Conservation (phyloP, 176 grass and related monocot species). For the Alopecurus myosuroides region DNA sequence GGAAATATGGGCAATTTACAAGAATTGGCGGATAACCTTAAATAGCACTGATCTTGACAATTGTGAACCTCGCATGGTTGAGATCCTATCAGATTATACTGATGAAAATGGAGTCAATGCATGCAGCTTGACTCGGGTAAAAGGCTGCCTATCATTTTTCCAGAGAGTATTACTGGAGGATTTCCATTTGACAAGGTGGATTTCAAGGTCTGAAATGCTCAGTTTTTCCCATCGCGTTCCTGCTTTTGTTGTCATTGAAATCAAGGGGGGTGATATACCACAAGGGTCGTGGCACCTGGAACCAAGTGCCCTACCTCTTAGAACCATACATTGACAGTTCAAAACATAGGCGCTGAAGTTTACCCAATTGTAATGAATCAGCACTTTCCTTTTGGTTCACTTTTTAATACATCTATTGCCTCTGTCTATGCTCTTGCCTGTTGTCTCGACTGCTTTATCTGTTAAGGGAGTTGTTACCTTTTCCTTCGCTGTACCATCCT, state of each 20-base stretch:
- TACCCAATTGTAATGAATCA: slow-evolving; percentile 10
- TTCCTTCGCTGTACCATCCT: not conserved
- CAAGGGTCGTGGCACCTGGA: slow-evolving; percentile 68
- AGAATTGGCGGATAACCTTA: slow-evolving; percentile 49
- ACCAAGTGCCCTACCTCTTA: slow-evolving; percentile 73
- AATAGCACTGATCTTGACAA: slow-evolving; percentile 48
- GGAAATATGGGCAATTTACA: slow-evolving; percentile 71
- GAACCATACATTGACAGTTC: slow-evolving; percentile 24
- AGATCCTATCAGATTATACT: slow-evolving; percentile 70
- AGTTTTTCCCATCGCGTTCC: slow-evolving; percentile 74
- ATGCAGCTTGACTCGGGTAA: slow-evolving; percentile 50
- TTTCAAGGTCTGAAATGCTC: slow-evolving; percentile 66
- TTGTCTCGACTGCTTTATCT: not conserved
- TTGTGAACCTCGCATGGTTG: slow-evolving; percentile 67
- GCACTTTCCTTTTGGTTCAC: not conserved
- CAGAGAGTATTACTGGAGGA: slow-evolving; percentile 54
- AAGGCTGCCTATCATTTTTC: slow-evolving; percentile 58
- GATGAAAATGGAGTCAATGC: slow-evolving; percentile 61
- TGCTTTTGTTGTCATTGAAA: slow-evolving; percentile 46
- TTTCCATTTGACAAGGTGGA: slow-evolving; percentile 65
- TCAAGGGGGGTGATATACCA: slow-evolving; percentile 49
- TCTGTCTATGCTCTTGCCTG: not conserved
- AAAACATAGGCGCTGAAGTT: slow-evolving; percentile 18
- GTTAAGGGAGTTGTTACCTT: not conserved
- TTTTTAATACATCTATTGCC: slow-evolving; percentile 9